Percentiles rank a stretch among this genome's conserved stretches.
phyloP scores from a whole-genome alignment of 352 stramenopile genomes.

The Phytophthora hybrid region DNA sequence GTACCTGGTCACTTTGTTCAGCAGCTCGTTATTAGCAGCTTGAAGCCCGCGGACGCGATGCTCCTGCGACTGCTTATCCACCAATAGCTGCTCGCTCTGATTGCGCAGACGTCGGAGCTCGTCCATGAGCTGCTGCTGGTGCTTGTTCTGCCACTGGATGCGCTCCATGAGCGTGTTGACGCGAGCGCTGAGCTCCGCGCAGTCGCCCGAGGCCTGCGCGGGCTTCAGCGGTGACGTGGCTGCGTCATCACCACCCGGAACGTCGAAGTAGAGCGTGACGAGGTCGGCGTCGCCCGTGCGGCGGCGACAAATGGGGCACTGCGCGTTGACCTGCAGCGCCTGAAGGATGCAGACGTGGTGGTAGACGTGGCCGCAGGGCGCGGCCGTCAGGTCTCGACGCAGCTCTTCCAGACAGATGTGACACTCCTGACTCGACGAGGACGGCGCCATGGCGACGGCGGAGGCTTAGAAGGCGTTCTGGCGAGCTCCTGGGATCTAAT shows the following conservation, averaged over 20 bases:
- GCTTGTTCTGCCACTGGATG: conserved; percentile 83
- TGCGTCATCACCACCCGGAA: conserved; percentile 29
- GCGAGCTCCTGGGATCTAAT: background rate
- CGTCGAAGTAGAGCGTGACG: conserved; percentile 75
- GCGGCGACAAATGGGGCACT: conserved; percentile 80
- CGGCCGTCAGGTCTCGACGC: conserved; percentile 60
- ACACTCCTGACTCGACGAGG: conserved; percentile 60
- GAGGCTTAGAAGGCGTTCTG: background rate
- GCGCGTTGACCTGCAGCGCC: conserved; percentile 71
- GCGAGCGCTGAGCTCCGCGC: conserved; percentile 55
- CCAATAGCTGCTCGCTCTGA: conserved; percentile 71
- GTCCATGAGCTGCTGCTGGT: conserved; percentile 63
- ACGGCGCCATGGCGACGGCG: conserved; percentile 16
- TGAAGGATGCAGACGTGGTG: conserved; percentile 79
- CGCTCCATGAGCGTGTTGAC: conserved; percentile 72
- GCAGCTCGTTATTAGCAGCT: conserved; percentile 58
- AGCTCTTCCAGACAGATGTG: conserved; percentile 88
- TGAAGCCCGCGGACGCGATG: conserved; percentile 61
- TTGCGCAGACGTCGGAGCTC: conserved; percentile 67
- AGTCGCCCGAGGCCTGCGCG: conserved; percentile 30
- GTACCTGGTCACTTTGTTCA: conserved; percentile 80
- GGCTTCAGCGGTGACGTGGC: background rate
- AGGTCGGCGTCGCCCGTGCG: conserved; percentile 52
- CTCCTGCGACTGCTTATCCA: conserved; percentile 69
- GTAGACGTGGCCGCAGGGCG: conserved; percentile 79